Evolutionary conservation across 2,329 filamentous ascomycete species (phyloP).

Genomic region (Knoxdaviesia capensis): DNA sequence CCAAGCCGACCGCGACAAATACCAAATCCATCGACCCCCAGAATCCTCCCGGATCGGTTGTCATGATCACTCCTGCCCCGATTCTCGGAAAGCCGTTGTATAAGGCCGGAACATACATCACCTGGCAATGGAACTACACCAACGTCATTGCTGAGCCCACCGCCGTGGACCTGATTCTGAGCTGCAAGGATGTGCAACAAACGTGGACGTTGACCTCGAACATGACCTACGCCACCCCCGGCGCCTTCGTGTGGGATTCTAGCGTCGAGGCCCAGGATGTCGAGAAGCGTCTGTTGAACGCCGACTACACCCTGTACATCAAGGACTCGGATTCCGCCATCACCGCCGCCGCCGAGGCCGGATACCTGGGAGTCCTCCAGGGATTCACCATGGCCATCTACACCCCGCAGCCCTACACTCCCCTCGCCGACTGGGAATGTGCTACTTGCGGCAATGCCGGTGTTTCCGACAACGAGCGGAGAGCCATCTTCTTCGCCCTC

Average conservation of each 20-base stretch:
- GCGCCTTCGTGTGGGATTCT: conserved; percentile 38
- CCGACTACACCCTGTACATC: conserved; percentile 40
- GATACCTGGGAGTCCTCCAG: conserved; percentile 30
- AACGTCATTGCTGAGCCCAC: conserved; percentile 35
- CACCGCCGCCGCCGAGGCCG: conserved; percentile 28
- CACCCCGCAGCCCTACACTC: conserved; percentile 26
- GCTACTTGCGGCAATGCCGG: conserved; percentile 33
- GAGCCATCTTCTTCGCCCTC: conserved; percentile 27
- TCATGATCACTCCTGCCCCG: conserved; percentile 29
- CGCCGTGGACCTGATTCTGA: conserved; percentile 37
- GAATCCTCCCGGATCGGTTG: conserved; percentile 21
- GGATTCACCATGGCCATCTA: conserved; percentile 39
- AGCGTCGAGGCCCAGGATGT: conserved; percentile 23
- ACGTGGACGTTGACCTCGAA: conserved; percentile 43
- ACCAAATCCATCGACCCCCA: conserved; percentile 5
- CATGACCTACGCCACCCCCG: conserved; percentile 34
- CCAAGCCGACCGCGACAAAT: conserved; percentile 7
- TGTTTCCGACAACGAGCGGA: conserved; percentile 18
- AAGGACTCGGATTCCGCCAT: conserved; percentile 34
- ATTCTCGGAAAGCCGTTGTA: conserved; percentile 27
- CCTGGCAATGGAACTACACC: conserved; percentile 47
- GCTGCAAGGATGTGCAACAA: conserved; percentile 27
- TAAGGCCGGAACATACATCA: conserved; percentile 39
- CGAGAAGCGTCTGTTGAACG: conserved; percentile 25
- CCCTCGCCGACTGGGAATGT: conserved; percentile 31